A percentile compares a stretch with the other conserved stretches of the same genome.
Conservation (phyloP, 805 yeast species). For the Lipomyces chichibuensis region DNA sequence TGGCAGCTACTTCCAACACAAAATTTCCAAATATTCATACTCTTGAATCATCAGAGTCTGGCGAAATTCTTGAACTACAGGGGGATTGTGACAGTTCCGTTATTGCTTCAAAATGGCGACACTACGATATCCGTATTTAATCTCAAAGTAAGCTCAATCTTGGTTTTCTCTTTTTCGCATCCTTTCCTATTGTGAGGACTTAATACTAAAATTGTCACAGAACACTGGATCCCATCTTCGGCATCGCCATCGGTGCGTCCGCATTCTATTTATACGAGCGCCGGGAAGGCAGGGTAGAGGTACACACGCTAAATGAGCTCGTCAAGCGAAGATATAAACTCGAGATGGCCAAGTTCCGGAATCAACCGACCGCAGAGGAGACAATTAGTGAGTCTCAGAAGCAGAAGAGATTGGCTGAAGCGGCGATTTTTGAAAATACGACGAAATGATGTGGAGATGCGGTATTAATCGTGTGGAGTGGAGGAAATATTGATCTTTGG, state of each 20-base stretch:
- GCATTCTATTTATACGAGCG: constrained; percentile 36
- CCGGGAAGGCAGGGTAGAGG: constrained; percentile 34
- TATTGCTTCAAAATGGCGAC: constrained; percentile 3
- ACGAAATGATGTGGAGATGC: constrained; percentile 18
- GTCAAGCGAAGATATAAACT: constrained; percentile 21
- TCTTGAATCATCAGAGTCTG: too few relatives aligned
- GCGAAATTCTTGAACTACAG: too few relatives aligned
- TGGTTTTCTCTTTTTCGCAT: neutral
- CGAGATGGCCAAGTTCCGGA: constrained; percentile 16
- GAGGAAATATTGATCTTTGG: neutral
- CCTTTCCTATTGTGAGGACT: neutral
- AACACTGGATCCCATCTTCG: constrained; percentile 35
- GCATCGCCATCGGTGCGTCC: constrained; percentile 34
- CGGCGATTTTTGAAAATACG: constrained; percentile 30
- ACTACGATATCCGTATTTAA: constrained; percentile 33
- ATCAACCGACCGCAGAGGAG: constrained; percentile 7
- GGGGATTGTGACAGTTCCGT: neutral
- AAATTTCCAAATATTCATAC: neutral
- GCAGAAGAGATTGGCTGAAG: constrained; percentile 27
- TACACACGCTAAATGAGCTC: constrained; percentile 30
- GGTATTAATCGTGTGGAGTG: neutral
- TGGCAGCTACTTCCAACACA: too few relatives aligned
- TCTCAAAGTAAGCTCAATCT: constrained; percentile 27
- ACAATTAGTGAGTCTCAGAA: constrained; percentile 6
- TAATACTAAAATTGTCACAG: constrained; percentile 1